Conservation (phyloP, 106 monocot species). For the Dendrobium nobile region DNA sequence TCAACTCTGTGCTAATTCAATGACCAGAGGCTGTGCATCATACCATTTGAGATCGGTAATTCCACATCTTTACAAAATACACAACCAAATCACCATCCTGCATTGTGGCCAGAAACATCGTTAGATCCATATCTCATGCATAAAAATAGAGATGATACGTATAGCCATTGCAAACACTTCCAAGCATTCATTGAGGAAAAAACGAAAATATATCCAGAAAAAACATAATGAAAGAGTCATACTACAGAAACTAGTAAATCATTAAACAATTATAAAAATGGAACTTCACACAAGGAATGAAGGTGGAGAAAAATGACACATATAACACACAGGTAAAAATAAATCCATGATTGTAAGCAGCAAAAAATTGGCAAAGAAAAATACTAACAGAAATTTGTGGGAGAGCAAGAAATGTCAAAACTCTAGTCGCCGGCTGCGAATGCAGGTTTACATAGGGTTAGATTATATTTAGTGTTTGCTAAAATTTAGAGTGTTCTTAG, state of each 20-base stretch:
- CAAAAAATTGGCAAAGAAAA: not conserved
- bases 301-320: not conserved
- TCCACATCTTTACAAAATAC: slow-evolving; percentile 93
- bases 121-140: not conserved
- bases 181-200: not conserved
- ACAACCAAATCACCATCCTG: slow-evolving; percentile 84
- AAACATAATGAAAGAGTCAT: not conserved
- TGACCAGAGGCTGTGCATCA: slow-evolving; percentile 7
- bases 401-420: not conserved
- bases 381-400: not conserved
- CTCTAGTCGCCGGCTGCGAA: no score
- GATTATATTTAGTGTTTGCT: no score
- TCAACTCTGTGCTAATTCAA: not conserved
- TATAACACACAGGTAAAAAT: not conserved
- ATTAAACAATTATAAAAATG: not conserved
- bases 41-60: slow-evolving; percentile 77
- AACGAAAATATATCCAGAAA: not conserved
- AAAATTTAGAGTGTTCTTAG: no score
- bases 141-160: not conserved
- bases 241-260: not conserved
- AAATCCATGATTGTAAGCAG: not conserved
- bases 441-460: no score
- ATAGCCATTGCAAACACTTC: not conserved
- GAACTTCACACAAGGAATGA: not conserved
- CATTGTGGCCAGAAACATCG: slow-evolving; percentile 1